Evolutionary conservation across 768 basidiomycete species (phyloP).

Genomic region (Auriscalpium microsporum): DNA sequence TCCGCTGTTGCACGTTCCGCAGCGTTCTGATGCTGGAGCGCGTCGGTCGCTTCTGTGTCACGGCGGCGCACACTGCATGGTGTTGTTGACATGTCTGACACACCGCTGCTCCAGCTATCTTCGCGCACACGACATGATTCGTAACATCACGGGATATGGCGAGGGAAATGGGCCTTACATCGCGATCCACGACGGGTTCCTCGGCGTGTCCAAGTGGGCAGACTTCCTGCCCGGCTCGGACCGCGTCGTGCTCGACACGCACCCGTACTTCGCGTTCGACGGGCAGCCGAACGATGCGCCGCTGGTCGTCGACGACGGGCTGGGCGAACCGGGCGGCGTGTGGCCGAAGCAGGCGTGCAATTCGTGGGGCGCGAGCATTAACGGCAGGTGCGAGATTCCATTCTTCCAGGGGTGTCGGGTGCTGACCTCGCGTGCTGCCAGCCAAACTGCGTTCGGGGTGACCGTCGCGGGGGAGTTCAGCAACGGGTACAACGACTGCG

Average conservation of each 20-base stretch:
- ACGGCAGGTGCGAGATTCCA: slow-evolving; percentile 30
- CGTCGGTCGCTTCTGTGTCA: too few relatives aligned
- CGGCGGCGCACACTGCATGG: background rate
- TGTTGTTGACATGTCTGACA: background rate
- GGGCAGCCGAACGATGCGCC: slow-evolving; percentile 10
- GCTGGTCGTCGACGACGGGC: slow-evolving; percentile 26
- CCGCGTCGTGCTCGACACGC: slow-evolving; percentile 41
- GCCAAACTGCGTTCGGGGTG: slow-evolving; percentile 54
- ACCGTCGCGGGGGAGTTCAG: slow-evolving; percentile 74
- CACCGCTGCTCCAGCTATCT: slow-evolving; percentile 41
- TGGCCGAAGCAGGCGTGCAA: slow-evolving; percentile 28
- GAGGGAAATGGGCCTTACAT: slow-evolving; percentile 60
- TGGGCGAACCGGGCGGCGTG: slow-evolving; percentile 17
- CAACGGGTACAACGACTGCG: slow-evolving; percentile 59
- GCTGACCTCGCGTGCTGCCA: slow-evolving; percentile 7
- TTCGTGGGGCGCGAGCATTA: slow-evolving; percentile 33
- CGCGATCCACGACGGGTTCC: slow-evolving; percentile 47
- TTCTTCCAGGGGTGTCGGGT: background rate
- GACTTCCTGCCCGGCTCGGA: slow-evolving; percentile 33
- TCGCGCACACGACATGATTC: slow-evolving; percentile 54
- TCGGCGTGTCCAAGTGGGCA: slow-evolving; percentile 36
- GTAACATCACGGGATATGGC: slow-evolving; percentile 68
- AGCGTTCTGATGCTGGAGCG: slow-evolving; percentile 18
- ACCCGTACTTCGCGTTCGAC: slow-evolving; percentile 34
- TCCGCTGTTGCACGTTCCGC: too few relatives aligned